A percentile compares a stretch with the other conserved stretches of the same genome.
Evolutionary conservation across 2,329 filamentous ascomycete genomes (phyloP).

Genomic region (Colletotrichum horii): DNA sequence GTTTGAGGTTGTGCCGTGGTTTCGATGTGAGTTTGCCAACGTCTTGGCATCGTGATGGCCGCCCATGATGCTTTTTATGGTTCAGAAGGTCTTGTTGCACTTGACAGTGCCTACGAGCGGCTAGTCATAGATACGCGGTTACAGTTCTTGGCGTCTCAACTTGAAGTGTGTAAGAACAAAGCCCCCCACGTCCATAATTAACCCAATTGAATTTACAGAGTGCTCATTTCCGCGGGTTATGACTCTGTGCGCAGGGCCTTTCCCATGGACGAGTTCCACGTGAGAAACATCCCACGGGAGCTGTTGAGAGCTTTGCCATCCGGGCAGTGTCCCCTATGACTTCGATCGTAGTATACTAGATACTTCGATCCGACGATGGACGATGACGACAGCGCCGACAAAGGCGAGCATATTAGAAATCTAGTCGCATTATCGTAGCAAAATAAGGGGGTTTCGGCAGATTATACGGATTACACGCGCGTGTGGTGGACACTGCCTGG

Average conservation of each 20-base stretch:
- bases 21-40: not conserved
- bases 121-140: not conserved
- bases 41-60: not conserved
- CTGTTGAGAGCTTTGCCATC: too few species aligned
- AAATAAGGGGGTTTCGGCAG: too few species aligned
- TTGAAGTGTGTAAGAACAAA: not conserved
- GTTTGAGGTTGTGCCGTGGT: not conserved
- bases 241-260: not conserved
- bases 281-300: not conserved
- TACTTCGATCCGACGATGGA: too few species aligned
- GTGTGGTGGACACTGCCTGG: too few species aligned
- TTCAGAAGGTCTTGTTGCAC: not conserved
- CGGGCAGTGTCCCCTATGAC: too few species aligned
- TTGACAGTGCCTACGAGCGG: not conserved
- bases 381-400: too few species aligned
- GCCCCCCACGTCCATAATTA: not conserved
- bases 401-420: too few species aligned
- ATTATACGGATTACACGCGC: too few species aligned
- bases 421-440: too few species aligned
- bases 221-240: not conserved
- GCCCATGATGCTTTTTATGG: not conserved
- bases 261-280: not conserved
- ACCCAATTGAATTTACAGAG: not conserved
- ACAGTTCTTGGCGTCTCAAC: not conserved
- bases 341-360: too few species aligned